These are phyloP conservation scores for Eucalyptus urophylla DNA, from an alignment of 345 rosid species.

Conservation along the genomic window DNA sequence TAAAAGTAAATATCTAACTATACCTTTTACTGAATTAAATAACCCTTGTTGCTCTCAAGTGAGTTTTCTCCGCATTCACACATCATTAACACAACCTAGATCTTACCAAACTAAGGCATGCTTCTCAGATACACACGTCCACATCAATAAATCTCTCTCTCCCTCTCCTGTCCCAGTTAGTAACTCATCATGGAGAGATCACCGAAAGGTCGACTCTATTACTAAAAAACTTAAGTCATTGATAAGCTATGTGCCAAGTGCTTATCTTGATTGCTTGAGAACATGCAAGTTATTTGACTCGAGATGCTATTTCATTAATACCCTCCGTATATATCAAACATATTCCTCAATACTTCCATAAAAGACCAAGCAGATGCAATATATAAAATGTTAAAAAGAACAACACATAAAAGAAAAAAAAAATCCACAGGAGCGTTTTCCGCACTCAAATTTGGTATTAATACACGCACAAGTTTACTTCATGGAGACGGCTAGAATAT, in stretches of 20 bases:
- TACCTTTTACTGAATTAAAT: neutral
- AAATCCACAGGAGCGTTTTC: neutral
- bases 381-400: neutral
- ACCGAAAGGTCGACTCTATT: neutral
- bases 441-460: neutral
- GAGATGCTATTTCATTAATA: neutral
- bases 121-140: neutral
- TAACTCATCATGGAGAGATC: neutral
- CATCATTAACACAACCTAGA: neutral
- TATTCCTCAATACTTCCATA: neutral
- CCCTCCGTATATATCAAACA: neutral
- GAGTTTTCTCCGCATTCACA: neutral
- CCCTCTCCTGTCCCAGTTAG: neutral
- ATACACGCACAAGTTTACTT: neutral
- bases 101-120: neutral
- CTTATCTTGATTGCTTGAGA: neutral
- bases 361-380: neutral
- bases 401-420: neutral
- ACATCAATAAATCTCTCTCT: neutral
- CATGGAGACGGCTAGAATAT: neutral
- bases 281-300: neutral
- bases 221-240: neutral
- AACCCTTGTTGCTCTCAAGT: neutral
- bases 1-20: neutral
- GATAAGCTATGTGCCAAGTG: neutral